These are phyloP conservation scores for Coniochaeta ligniaria DNA, from an alignment of 2,329 filamentous ascomycete genomes.

Conservation along the genomic window DNA sequence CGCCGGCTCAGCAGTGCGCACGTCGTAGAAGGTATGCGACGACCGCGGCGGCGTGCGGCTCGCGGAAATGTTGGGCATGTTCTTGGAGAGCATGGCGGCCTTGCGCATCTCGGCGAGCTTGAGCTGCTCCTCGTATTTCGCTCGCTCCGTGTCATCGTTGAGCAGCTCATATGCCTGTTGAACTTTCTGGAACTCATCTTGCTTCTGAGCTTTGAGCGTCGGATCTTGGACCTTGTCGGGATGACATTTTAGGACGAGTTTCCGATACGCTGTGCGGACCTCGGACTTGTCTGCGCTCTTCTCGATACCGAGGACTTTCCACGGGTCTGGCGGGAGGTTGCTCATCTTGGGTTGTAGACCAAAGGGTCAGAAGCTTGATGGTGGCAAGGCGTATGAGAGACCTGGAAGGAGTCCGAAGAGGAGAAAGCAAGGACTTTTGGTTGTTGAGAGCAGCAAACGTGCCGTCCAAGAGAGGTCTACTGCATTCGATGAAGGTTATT, in stretches of 20 bases:
- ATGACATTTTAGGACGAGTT: slow-evolving; percentile 81
- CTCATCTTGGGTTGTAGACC: slow-evolving; percentile 27
- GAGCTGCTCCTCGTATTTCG: slow-evolving; percentile 71
- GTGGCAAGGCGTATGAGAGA: background rate
- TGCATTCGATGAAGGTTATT: background rate
- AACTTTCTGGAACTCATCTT: slow-evolving; percentile 84
- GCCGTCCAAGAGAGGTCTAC: background rate
- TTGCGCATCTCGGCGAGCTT: slow-evolving; percentile 58
- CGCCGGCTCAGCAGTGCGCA: slow-evolving; percentile 40
- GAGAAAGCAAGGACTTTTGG: background rate
- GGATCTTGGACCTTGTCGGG: slow-evolving; percentile 86
- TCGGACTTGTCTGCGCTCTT: slow-evolving; percentile 62
- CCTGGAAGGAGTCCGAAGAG: background rate
- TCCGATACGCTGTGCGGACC: slow-evolving; percentile 76
- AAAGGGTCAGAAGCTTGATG: background rate
- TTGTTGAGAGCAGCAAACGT: background rate
- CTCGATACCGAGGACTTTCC: slow-evolving; percentile 66
- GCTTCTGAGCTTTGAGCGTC: slow-evolving; percentile 66
- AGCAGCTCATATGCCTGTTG: slow-evolving; percentile 91
- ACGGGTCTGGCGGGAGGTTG: slow-evolving; percentile 64
- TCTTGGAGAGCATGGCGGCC: slow-evolving; percentile 24
- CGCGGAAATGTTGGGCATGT: slow-evolving; percentile 34
- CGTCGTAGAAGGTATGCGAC: slow-evolving; percentile 31
- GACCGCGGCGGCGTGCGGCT: slow-evolving; percentile 30
- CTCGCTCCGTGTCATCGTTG: slow-evolving; percentile 64